Base-by-base conservation (phyloP, 2,329 filamentous ascomycete genomes). In the Aspergillus pseudoglaucus region DNA sequence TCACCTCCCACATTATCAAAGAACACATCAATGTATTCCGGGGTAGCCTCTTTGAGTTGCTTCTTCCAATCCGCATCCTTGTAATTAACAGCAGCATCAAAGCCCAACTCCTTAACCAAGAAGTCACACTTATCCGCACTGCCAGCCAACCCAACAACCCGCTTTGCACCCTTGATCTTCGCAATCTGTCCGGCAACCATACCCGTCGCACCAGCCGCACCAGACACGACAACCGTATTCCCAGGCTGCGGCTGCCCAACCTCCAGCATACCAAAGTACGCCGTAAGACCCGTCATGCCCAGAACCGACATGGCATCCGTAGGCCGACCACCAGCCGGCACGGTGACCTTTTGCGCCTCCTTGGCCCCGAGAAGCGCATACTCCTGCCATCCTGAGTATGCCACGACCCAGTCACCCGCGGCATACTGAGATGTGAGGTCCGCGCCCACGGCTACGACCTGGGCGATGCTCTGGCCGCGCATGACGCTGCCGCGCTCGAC, bases 181-280 rank as follows among this genome's bases (percentile, higher is more conserved):
- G 85, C 85, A 55, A 90, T 88, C 69, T 91, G 87, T 0, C 85
- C 86, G 0, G 81, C 87, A 1, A 90, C 80, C 59, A 79, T 85
- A 1, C 87, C 87, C 0, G 87, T 90, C 0, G 87, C 87, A 2
- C 87, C 87, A 0, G 87, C 87, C 1, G 87, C 87, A 6, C 85
- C 87, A 7, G 82, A 86, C 0, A 91, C 84, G 6, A 90, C 85
- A 1, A 91, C 86, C 3, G 85, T 82, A 54, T 90, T 85, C 4
- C 85, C 85, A 1, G 77, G 66, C 64, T 84, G 81, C 37, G 85
- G 80, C 47, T 84, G 71, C 2, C 81, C 87, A 41, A 90, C 79
- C 47, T 85, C 78, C 25, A 80, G 66, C 62, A 90, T 80, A 17
- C 87, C 87, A 53, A 87, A 86, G 69, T 88, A 90, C 2, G 87